A percentile compares a stretch with the other conserved stretches of the same genome.
These are phyloP conservation scores for Priceomyces medius DNA, from an alignment of 805 yeast species.

Conservation along the genomic window DNA sequence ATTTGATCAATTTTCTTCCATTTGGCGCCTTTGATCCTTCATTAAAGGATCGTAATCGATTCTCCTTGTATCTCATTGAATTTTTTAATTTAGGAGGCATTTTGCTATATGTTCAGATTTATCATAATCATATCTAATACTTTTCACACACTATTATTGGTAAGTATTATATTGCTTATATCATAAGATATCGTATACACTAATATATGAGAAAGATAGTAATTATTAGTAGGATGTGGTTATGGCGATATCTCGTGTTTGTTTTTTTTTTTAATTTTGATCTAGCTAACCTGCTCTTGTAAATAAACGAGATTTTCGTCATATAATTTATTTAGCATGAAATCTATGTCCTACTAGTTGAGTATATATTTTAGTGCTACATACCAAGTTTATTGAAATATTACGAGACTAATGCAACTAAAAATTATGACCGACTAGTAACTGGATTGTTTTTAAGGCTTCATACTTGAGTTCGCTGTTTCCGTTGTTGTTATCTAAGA, in stretches of 20 bases:
- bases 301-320: too few relatives aligned
- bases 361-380: neutral
- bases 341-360: neutral
- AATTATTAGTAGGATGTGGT: too few relatives aligned
- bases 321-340: too few relatives aligned
- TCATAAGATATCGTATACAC: too few relatives aligned
- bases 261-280: too few relatives aligned
- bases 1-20: conserved; percentile 4
- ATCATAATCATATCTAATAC: conserved; percentile 9
- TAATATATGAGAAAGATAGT: too few relatives aligned
- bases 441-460: conserved; percentile 94
- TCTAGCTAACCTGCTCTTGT: too few relatives aligned
- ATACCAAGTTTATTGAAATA: neutral
- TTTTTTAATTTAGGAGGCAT: conserved; percentile 11
- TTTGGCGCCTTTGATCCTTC: conserved; percentile 17
- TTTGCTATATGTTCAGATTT: conserved; percentile 1
- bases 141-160: too few relatives aligned
- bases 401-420: conserved; percentile 16
- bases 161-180: neutral
- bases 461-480: conserved; percentile 90
- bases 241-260: too few relatives aligned
- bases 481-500: conserved; percentile 64
- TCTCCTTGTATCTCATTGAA: conserved; percentile 20
- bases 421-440: conserved; percentile 81
- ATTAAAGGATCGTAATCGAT: conserved; percentile 22